Percentiles rank a stretch among this genome's conserved stretches.
phyloP scores from a whole-genome alignment of 2,329 filamentous ascomycete species.

The Sphaerostilbella broomeana region DNA sequence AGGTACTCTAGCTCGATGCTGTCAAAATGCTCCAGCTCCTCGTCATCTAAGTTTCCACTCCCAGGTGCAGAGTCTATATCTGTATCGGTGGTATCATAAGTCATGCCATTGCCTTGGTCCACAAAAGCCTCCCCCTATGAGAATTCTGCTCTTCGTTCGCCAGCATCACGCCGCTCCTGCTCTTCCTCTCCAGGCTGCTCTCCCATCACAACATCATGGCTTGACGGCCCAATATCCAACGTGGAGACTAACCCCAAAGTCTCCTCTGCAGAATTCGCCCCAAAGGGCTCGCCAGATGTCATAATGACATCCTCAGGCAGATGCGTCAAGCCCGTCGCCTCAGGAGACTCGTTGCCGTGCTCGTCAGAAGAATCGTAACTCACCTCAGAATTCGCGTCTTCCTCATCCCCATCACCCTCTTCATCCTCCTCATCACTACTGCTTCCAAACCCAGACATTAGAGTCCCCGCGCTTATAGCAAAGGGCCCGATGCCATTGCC shows the following conservation, averaged over 20 bases:
- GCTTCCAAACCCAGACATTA: slow-evolving; percentile 88
- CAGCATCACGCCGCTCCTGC: neutral
- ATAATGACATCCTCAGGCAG: slow-evolving; percentile 27
- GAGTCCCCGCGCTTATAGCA: slow-evolving; percentile 63
- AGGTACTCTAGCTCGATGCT: slow-evolving; percentile 24
- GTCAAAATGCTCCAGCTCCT: slow-evolving; percentile 25
- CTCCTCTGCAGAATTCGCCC: slow-evolving; percentile 18
- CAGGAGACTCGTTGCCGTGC: slow-evolving; percentile 22
- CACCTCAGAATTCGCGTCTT: slow-evolving; percentile 64
- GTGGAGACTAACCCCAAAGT: slow-evolving; percentile 13
- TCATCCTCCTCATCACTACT: slow-evolving; percentile 96
- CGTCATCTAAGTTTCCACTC: slow-evolving; percentile 7
- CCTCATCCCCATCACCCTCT: slow-evolving; percentile 79
- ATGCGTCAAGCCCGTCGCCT: slow-evolving; percentile 22
- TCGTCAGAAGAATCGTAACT: slow-evolving; percentile 37
- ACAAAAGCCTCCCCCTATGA: slow-evolving; percentile 7
- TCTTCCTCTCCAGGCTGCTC: neutral
- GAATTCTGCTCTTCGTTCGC: slow-evolving; percentile 7
- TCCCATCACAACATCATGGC: slow-evolving; percentile 6
- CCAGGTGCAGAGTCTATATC: slow-evolving; percentile 4
- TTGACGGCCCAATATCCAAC: slow-evolving; percentile 2
- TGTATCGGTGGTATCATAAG: slow-evolving; percentile 8
- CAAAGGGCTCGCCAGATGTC: slow-evolving; percentile 25
- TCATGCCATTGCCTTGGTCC: slow-evolving; percentile 8
- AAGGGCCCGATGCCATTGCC: slow-evolving; percentile 65